phyloP scores from a whole-genome alignment of 2,329 filamentous ascomycete genomes.

The Fusarium mexicanum region DNA sequence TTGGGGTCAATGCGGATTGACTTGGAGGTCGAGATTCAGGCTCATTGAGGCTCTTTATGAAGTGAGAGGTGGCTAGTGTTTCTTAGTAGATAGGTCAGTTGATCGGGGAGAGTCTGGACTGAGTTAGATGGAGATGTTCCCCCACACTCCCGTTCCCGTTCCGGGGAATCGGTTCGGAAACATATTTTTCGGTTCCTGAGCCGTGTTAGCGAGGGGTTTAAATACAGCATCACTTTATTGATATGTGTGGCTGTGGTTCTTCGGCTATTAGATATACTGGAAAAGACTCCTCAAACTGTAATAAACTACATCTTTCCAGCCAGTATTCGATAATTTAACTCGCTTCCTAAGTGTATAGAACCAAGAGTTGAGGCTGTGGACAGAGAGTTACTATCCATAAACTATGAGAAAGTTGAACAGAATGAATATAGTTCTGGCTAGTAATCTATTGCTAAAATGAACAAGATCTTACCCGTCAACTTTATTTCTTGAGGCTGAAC shows the following conservation, averaged over 20 bases:
- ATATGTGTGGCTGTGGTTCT: too few relatives aligned
- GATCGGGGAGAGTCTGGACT: background rate
- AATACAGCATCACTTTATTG: background rate
- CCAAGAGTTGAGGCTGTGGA: background rate
- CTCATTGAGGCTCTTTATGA: background rate
- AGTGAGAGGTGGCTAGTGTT: background rate
- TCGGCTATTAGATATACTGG: background rate
- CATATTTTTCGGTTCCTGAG: background rate
- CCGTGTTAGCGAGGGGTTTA: background rate
- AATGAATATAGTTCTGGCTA: too few relatives aligned
- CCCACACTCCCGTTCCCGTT: slow-evolving; percentile 16
- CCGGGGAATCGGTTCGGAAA: slow-evolving; percentile 13
- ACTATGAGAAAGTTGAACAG: too few relatives aligned
- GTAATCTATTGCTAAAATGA: background rate
- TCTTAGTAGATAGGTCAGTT: background rate
- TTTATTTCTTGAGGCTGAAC: background rate
- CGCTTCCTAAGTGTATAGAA: background rate
- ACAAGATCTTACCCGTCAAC: background rate
- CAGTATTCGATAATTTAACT: background rate
- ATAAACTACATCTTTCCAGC: background rate
- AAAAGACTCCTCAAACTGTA: fast-evolving
- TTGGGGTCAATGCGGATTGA: background rate
- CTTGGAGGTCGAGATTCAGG: background rate
- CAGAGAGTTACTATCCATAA: too few relatives aligned
- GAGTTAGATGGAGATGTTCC: background rate